Percentiles rank a stretch among this genome's conserved stretches.
These are phyloP conservation scores for Coniochaeta sp. DNA, from an alignment of 2,329 filamentous ascomycete species.

Conservation along the genomic window DNA sequence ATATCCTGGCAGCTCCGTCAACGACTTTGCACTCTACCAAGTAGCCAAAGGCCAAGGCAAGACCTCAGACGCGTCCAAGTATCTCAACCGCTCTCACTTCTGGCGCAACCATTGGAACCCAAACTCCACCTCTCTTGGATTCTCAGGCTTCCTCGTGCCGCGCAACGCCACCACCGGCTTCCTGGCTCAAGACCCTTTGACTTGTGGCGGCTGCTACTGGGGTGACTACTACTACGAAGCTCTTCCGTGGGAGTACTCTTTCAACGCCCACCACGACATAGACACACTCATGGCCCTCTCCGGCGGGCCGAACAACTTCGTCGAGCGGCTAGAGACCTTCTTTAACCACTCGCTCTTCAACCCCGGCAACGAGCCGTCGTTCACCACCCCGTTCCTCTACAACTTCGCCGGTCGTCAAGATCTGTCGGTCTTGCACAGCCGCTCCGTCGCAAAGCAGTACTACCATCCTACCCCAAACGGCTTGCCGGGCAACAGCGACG, in stretches of 20 bases:
- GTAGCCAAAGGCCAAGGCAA: constrained; percentile 53
- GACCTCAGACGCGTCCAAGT: constrained; percentile 42
- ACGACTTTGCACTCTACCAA: constrained; percentile 61
- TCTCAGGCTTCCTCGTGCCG: constrained; percentile 60
- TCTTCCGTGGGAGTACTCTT: constrained; percentile 57
- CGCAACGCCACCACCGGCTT: constrained; percentile 43
- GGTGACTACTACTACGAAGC: constrained; percentile 52
- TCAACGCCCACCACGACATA: constrained; percentile 63
- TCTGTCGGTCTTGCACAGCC: constrained; percentile 49
- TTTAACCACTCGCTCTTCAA: constrained; percentile 59
- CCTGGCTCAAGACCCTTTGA: constrained; percentile 45
- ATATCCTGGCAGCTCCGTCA: constrained; percentile 27
- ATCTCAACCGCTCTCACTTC: constrained; percentile 55
- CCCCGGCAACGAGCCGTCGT: constrained; percentile 60
- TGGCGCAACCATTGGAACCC: constrained; percentile 69
- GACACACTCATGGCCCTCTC: constrained; percentile 41
- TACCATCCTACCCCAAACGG: constrained; percentile 48
- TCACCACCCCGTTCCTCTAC: constrained; percentile 62
- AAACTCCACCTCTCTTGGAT: constrained; percentile 46
- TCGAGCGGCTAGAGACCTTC: constrained; percentile 50
- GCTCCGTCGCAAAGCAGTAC: constrained; percentile 50
- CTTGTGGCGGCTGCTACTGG: constrained; percentile 61
- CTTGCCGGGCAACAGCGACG: constrained; percentile 63
- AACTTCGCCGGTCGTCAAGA: constrained; percentile 59
- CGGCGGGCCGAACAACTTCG: constrained; percentile 49